A percentile compares a stretch with the other conserved stretches of the same genome.
Conservation (phyloP, 179 eudicot genomes). For the Sideroxylon spinosum region DNA sequence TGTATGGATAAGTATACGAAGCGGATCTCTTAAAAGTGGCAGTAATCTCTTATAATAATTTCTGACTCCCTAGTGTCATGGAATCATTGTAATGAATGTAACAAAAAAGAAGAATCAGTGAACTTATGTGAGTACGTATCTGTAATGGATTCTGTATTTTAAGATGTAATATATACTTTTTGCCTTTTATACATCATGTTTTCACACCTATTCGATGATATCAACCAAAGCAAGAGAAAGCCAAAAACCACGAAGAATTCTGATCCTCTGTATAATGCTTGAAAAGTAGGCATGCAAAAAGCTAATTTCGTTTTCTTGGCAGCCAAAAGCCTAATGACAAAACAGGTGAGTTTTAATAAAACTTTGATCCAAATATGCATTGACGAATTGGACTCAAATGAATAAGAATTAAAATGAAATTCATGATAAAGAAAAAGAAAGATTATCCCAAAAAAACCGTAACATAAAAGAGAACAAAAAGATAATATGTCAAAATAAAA, state of each 20-base stretch:
- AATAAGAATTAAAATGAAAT: neutral
- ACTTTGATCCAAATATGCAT: neutral
- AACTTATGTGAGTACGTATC: constrained; percentile 1
- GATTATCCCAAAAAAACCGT: neutral
- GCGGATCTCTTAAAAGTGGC: neutral
- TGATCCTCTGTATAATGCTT: neutral
- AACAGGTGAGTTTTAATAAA: neutral
- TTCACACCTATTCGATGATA: neutral
- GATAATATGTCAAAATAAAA: neutral
- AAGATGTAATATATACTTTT: neutral
- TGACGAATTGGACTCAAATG: neutral
- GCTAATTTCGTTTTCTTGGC: no score
- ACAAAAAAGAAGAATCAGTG: neutral
- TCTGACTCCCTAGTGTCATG: neutral
- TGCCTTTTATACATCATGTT: neutral
- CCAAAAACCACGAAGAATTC: neutral
- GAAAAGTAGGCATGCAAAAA: neutral
- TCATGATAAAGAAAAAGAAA: neutral
- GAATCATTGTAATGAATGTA: neutral
- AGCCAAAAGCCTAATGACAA: no score
- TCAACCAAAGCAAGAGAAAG: neutral
- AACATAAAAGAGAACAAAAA: neutral
- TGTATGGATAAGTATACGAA: neutral
- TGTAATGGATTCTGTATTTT: neutral
- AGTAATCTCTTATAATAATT: neutral